Evolutionary conservation across 1,284 basidiomycete genomes (phyloP).

Genomic region (Peniophora sp.): DNA sequence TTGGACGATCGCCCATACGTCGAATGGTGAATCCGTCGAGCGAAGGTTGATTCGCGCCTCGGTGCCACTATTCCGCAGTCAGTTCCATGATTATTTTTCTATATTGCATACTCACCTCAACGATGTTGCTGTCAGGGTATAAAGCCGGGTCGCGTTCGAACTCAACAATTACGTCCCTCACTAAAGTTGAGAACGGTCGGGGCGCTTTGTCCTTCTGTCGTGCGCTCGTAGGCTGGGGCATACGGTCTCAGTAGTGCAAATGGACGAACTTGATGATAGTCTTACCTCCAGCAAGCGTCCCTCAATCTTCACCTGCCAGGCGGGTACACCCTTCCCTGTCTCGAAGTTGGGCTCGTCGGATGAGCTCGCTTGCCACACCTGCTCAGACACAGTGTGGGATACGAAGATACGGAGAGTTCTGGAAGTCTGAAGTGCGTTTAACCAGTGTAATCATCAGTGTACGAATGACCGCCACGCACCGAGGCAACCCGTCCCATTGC

Average conservation of each 20-base stretch:
- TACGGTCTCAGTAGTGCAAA: background rate
- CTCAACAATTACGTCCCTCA: conserved; percentile 83
- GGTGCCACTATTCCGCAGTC: conserved; percentile 56
- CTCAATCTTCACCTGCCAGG: conserved; percentile 87
- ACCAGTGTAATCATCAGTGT: conserved; percentile 2
- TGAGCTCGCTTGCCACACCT: conserved; percentile 66
- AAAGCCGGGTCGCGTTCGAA: conserved; percentile 78
- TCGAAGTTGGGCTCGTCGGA: conserved; percentile 37
- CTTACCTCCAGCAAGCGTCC: conserved; percentile 76
- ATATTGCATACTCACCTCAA: conserved; percentile 46
- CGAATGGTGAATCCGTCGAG: conserved; percentile 88
- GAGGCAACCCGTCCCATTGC: conserved; percentile 55
- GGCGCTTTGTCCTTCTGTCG: conserved; percentile 61
- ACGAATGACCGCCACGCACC: conserved; percentile 27
- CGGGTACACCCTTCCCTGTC: conserved; percentile 75
- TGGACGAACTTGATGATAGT: conserved; percentile 12
- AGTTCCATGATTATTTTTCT: background rate
- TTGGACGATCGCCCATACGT: conserved; percentile 73
- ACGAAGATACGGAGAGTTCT: conserved; percentile 85
- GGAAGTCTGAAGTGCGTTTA: conserved; percentile 48
- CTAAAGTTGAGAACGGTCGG: conserved; percentile 81
- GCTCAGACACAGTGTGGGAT: conserved; percentile 83
- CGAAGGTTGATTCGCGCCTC: conserved; percentile 49
- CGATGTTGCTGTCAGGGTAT: conserved; percentile 76
- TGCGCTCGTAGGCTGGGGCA: conserved; percentile 45